phyloP scores from a whole-genome alignment of 371 early-diverging fungal genomes.

The Apophysomyces ossiformis region DNA sequence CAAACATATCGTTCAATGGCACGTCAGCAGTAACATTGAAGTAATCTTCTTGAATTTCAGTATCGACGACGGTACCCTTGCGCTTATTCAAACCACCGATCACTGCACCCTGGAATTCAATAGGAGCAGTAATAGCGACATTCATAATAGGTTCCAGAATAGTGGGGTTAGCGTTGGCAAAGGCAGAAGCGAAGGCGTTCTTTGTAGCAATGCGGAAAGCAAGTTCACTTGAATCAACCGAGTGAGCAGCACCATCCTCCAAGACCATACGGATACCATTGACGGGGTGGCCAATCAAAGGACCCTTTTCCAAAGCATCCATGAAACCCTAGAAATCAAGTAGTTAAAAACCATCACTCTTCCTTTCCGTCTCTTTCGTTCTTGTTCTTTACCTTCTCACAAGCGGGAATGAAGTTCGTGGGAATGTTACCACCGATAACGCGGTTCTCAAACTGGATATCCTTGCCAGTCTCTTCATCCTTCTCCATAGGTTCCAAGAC shows the following conservation, averaged over 20 bases:
- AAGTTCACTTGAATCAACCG: slow-evolving; percentile 96
- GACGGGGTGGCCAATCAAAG: slow-evolving; percentile 91
- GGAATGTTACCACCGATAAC: slow-evolving; percentile 96
- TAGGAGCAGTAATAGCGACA: slow-evolving; percentile 89
- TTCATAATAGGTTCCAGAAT: slow-evolving; percentile 98
- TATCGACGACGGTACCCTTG: slow-evolving; percentile 93
- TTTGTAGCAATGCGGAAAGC: slow-evolving; percentile 94
- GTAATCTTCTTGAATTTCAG: slow-evolving; percentile 94
- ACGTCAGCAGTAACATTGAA: slow-evolving; percentile 86
- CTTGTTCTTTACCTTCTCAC: slow-evolving; percentile 74
- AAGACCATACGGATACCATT: slow-evolving; percentile 90
- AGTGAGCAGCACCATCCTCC: slow-evolving; percentile 93
- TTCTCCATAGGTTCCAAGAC: slow-evolving; percentile 85
- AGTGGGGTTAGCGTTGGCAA: slow-evolving; percentile 77
- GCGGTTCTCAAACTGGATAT: slow-evolving; percentile 70
- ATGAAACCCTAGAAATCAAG: slow-evolving; percentile 67
- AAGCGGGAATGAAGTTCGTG: slow-evolving; percentile 92
- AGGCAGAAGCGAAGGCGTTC: slow-evolving; percentile 91
- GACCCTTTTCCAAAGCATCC: slow-evolving; percentile 92
- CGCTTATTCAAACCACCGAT: slow-evolving; percentile 95
- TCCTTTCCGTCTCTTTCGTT: neutral
- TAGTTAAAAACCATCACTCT: slow-evolving; percentile 22
- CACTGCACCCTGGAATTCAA: slow-evolving; percentile 94
- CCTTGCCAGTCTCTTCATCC: slow-evolving; percentile 59
- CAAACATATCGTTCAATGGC: slow-evolving; percentile 97